phyloP scores from a whole-genome alignment of 306 rosid genomes.

The Lagenaria siceraria region DNA sequence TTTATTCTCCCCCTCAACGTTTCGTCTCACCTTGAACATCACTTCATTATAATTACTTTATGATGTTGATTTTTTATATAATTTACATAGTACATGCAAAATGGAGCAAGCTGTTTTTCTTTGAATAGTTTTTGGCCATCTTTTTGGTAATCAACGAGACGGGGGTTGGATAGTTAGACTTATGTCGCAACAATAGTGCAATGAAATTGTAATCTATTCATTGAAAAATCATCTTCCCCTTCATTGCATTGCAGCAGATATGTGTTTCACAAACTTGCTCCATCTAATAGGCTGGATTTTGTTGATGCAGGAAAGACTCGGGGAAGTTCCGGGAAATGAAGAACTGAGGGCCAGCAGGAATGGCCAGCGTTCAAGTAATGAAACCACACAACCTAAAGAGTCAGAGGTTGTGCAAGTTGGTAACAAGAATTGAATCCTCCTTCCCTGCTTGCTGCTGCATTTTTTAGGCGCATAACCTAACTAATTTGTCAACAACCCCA shows the following conservation, averaged over 20 bases:
- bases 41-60: neutral
- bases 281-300: neutral
- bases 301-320: neutral
- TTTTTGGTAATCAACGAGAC: neutral
- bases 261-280: neutral
- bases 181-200: too few relatives aligned
- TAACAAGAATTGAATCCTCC: constrained; percentile 1
- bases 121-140: neutral
- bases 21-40: neutral
- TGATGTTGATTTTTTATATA: neutral
- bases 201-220: neutral
- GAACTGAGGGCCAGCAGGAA: constrained; percentile 1
- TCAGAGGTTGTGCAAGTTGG: neutral
- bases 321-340: neutral
- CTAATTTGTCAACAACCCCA: constrained; percentile 8
- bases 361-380: neutral
- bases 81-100: neutral
- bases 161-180: neutral
- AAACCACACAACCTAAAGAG: neutral
- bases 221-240: neutral
- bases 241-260: neutral
- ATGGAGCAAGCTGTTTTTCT: neutral
- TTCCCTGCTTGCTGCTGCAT: constrained; percentile 1
- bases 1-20: neutral
- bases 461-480: constrained; percentile 8